These are phyloP conservation scores for Auricularia sp. DNA, from an alignment of 768 basidiomycete species.

Conservation along the genomic window DNA sequence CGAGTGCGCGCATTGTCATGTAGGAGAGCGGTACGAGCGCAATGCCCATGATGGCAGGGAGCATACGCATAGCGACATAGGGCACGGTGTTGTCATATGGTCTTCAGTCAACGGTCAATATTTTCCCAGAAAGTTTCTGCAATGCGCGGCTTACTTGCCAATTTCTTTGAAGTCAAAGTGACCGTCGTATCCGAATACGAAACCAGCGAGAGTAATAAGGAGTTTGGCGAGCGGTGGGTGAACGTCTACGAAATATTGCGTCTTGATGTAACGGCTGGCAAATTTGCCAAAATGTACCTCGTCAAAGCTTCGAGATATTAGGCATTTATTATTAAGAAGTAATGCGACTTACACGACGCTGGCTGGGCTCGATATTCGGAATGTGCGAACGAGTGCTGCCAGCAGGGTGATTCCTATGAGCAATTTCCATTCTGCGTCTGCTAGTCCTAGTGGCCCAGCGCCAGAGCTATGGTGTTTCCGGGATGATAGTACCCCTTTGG, in stretches of 20 bases:
- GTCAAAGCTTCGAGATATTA: conserved; percentile 51
- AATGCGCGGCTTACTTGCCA: conserved; percentile 55
- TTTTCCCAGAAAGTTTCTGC: no score
- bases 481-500: conserved; percentile 32
- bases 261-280: conserved; percentile 87
- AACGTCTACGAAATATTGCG: conserved; percentile 86
- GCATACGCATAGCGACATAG: conserved; percentile 92
- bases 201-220: conserved; percentile 85
- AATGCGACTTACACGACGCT: conserved; percentile 75
- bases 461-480: conserved; percentile 41
- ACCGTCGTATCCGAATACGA: conserved; percentile 80
- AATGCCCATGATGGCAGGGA: conserved; percentile 86
- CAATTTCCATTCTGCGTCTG: conserved; percentile 68
- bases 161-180: conserved; percentile 97
- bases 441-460: conserved; percentile 43
- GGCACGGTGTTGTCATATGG: conserved; percentile 71
- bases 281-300: conserved; percentile 99
- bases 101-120: conserved; percentile 30
- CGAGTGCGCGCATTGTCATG: conserved; percentile 86
- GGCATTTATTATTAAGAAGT: background rate
- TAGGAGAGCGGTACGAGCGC: conserved; percentile 85
- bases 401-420: conserved; percentile 55
- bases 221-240: conserved; percentile 96
- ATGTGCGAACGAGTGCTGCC: conserved; percentile 75
- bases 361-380: conserved; percentile 72